Conservation (phyloP, 2,329 filamentous ascomycete species). For the Colletotrichum chlorophyti region DNA sequence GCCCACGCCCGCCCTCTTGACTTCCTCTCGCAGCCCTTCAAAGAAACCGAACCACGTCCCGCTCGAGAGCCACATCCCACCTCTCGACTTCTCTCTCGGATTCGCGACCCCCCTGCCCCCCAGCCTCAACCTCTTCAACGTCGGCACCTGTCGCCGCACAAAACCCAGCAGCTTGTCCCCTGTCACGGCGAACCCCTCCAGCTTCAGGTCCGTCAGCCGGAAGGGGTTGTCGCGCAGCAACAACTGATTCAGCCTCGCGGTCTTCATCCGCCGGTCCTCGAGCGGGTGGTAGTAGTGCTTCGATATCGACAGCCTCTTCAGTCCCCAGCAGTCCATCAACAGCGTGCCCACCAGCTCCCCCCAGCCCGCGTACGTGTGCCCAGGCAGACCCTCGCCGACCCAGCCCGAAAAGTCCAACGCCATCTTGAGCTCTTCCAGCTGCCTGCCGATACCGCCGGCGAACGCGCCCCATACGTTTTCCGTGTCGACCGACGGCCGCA, state of each 20-base stretch:
- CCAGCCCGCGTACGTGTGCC: background rate
- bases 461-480: background rate
- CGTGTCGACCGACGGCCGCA: background rate
- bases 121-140: background rate
- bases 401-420: background rate
- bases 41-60: constrained; percentile 3
- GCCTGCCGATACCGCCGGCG: background rate
- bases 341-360: background rate
- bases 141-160: background rate
- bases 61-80: background rate
- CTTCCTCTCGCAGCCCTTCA: background rate
- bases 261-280: background rate
- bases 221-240: background rate
- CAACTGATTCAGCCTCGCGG: background rate
- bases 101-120: background rate
- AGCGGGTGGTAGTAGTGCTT: background rate
- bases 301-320: background rate
- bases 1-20: background rate
- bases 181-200: background rate
- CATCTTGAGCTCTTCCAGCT: background rate
- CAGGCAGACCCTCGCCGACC: background rate
- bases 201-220: background rate
- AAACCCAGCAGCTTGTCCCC: background rate
- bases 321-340: background rate
- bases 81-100: background rate